Base-by-base conservation (phyloP, 2,329 filamentous ascomycete genomes). In the Aspergillus awamori region DNA sequence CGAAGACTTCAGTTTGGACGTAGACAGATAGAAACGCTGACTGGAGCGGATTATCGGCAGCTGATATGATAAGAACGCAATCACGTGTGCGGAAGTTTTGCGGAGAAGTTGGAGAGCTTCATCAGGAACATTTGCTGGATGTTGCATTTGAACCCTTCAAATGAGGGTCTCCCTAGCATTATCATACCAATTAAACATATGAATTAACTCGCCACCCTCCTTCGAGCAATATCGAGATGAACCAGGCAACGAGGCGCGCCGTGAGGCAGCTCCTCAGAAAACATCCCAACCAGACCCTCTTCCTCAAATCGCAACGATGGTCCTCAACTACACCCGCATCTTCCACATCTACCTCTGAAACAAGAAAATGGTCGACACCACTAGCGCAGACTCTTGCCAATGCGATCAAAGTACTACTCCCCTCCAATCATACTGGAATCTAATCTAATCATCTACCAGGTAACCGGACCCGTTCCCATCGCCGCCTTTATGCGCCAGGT, bases 401-500 rank as follows among this genome's bases (percentile, higher is more conserved):
- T 74, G 93, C 93, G 49, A 97, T 98, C 65, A 89, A 89, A 67
- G 93, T 96, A 83, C 58, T 75, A 64, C 33, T 20, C 13, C 6
- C n/a, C 17, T n/a, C 15, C 3, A 13, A 36, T 36, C 13, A 2
- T 36, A 10, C 13, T 53, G 43, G 26, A 8, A n/a, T 2, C 33
- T 17, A 22, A 6, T 47, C 45, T 5, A 41, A n/a, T 8, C 53
- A 39, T 3, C 8, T 39, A 8, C n/a, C 68, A 91, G 87, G 87
- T 89, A 43, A 98, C 95, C 10, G 95, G 95, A 0, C 94, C 95
- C 4, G 88, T 98, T 28, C 92, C 95, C 0, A 86, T 99, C 63
- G 93, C 95, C 5, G 89, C 92, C 56, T 99, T 93, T 77, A 99
- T 99, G 95, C 93, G 95, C 74, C 96, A 98, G 89, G 97, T 94